Evolutionary conservation across 345 rosid species (phyloP), one percentile per base, ranked within the genome.

Genomic region (Zanthoxylum bungeanum): DNA sequence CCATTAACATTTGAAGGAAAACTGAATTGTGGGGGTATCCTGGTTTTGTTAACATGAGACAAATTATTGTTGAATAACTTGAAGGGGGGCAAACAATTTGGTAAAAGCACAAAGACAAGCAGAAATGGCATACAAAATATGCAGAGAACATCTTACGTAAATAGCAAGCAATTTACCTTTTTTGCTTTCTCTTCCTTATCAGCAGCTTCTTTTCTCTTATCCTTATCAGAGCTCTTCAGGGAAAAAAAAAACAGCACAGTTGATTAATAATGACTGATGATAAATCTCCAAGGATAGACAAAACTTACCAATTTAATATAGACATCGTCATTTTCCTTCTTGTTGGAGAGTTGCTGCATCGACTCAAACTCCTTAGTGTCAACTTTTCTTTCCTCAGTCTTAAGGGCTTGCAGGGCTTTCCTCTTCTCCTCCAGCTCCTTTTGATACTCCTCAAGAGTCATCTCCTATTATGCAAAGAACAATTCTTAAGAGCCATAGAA

Each of bases 391-490:
- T 78, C 92, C 76, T 87, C 88, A 8, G 85, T 76, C 82, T 83
- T 90, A 9, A 76, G 77, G 7, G 84, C 80, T 70, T 71, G 89
- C 50, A 88, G 79, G 47, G 83, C 86, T 77, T 88, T 90, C 81
- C 87, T 86, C 66, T 88, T 89, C 84, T 87, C 93, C 73, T 80
- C 92, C 61, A 80, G 84, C 39, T 83, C 80, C 63, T 89, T 94
- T 82, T 92, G 82, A 72, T 94, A 94, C 86, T 94, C 98, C 56
- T 87, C 97, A 69, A 94, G 64, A 12, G 98, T 92, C 98, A 94
- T 94, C 77, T 92, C 92, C 99, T 92, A 80, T 21, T 57, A 39
- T 2, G 67, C 57, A 70, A 34, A 1, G 24, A 44, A 58, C 4
- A 36, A 36, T 2, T 10, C 12, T 25, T 25, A 2, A 25, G 55